Percentiles rank a stretch among this genome's conserved stretches.
Conservation (phyloP, 805 yeast genomes). For the Wickerhamomyces alni region DNA sequence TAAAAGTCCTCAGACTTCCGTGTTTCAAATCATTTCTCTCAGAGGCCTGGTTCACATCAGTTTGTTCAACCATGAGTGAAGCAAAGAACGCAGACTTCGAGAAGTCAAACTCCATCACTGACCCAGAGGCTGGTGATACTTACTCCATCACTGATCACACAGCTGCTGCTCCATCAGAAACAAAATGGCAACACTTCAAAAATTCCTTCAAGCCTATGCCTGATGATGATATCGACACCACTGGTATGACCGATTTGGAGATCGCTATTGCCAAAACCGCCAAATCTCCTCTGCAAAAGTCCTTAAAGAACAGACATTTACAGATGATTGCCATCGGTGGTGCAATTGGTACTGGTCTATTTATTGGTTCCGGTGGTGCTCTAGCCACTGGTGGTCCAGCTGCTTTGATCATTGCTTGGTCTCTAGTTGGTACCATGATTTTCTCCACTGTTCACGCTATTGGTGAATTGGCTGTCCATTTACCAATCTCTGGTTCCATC, state of each 20-base stretch:
- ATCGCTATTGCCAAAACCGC: conserved; percentile 28
- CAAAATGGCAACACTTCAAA: conserved; percentile 10
- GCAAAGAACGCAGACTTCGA: not conserved
- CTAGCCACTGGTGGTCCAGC: conserved; percentile 30
- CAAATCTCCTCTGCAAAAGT: conserved; percentile 47
- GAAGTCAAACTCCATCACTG: conserved; percentile 9
- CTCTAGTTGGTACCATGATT: conserved; percentile 49
- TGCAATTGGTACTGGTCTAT: conserved; percentile 61
- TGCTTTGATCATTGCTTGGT: conserved; percentile 50
- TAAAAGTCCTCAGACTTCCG: too few species aligned
- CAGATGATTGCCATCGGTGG: conserved; percentile 64
- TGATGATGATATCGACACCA: conserved; percentile 22
- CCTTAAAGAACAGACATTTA: conserved; percentile 47
- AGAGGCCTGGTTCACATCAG: too few species aligned
- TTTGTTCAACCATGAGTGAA: not conserved
- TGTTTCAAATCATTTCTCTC: not conserved
- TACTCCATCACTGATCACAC: conserved; percentile 8
- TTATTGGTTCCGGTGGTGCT: conserved; percentile 54
- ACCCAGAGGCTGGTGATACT: conserved; percentile 21
- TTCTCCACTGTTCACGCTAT: conserved; percentile 51
- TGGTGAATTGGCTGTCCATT: conserved; percentile 48
- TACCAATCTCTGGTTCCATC: conserved; percentile 50
- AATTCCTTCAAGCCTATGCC: not conserved
- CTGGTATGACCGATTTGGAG: conserved; percentile 1
- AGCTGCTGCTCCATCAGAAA: conserved; percentile 1